Evolutionary conservation across 495 filamentous ascomycete genomes (phyloP).

Genomic region (Hyphodiscus hymeniophilus): DNA sequence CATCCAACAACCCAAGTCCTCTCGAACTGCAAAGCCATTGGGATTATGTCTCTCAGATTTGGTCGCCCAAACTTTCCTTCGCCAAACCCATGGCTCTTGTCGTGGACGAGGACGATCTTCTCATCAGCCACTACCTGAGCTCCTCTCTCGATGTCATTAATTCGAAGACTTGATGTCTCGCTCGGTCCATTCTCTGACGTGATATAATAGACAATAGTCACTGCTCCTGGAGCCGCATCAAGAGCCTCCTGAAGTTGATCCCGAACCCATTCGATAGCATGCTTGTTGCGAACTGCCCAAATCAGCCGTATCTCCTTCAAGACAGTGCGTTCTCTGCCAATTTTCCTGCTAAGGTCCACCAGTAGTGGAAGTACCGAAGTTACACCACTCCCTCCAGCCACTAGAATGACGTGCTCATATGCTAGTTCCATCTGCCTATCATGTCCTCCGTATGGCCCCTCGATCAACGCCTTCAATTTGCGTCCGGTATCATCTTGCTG

Average conservation of each 20-base stretch:
- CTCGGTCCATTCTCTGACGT: background rate
- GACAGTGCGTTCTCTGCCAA: conserved; percentile 60
- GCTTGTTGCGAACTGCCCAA: conserved; percentile 57
- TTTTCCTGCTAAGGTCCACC: conserved; percentile 61
- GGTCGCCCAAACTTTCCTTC: background rate
- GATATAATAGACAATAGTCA: background rate
- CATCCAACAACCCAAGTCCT: conserved; percentile 34
- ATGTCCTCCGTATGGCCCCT: conserved; percentile 71
- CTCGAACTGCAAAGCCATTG: conserved; percentile 6
- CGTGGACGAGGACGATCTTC: background rate
- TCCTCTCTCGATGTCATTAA: background rate
- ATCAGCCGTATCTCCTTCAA: conserved; percentile 60
- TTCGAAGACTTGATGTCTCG: background rate
- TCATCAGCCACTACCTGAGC: too few species aligned
- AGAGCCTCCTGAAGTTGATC: background rate
- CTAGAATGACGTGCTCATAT: conserved; percentile 66
- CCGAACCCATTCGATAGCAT: conserved; percentile 18
- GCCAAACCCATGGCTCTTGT: background rate
- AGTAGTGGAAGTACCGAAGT: conserved; percentile 67
- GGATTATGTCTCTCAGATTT: conserved; percentile 10
- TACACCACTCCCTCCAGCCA: conserved; percentile 71
- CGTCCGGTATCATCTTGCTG: conserved; percentile 23
- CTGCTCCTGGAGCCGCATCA: background rate
- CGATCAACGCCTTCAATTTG: conserved; percentile 27
- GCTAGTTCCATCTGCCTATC: conserved; percentile 50